Evolutionary conservation across 345 rosid species (phyloP), one percentile per base, ranked within the genome.

Genomic region (Brassica rapa): DNA sequence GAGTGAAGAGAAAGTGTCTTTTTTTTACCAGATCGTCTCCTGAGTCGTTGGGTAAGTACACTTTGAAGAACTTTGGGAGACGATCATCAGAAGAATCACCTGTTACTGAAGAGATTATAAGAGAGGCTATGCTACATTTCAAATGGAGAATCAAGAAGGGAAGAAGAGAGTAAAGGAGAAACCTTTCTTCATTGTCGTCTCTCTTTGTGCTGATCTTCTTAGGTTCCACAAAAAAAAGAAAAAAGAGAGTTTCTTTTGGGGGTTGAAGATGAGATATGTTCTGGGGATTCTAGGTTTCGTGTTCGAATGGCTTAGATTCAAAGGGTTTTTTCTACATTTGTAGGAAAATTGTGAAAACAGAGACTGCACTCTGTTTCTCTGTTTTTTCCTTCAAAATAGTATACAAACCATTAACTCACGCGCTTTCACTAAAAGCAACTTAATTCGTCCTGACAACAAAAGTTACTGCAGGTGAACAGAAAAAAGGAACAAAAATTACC

Each of bases 51-150:
- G 76, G 71, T 71, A 71, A 3, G 61, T 77, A 77, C 12, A 77
- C 81, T 65, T 21, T 77, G 37, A 77, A 77, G 61, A 77, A 71
- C 66, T 77, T 77, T 56, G 81, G 81, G 25, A 77, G 41, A 77
- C 23, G 4, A 63, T 7, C 12, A 25, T 0, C 55, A 5, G 6
- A 33, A 49, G 1, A 59, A 1, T 24, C 6, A 32, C 62, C 74
- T 68, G 68, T 19, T 68, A 1, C 53, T 0, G 15, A 77, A 23
- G 7, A 24, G 60, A 0, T 49, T 5, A 55, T 7, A 23, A 21
- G 29, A 25, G 29, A 25, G 29, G 29, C 29, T 25, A 25, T 25
- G 29, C 29, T 25, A 25, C 73, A 32, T 19, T 49, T 8, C 6
- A 62, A 62, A 49, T 69, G 23, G 29, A 63, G 59, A 53, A 68